Evolutionary conservation across 345 rosid species (phyloP).

Genomic region (Mangifera indica): DNA sequence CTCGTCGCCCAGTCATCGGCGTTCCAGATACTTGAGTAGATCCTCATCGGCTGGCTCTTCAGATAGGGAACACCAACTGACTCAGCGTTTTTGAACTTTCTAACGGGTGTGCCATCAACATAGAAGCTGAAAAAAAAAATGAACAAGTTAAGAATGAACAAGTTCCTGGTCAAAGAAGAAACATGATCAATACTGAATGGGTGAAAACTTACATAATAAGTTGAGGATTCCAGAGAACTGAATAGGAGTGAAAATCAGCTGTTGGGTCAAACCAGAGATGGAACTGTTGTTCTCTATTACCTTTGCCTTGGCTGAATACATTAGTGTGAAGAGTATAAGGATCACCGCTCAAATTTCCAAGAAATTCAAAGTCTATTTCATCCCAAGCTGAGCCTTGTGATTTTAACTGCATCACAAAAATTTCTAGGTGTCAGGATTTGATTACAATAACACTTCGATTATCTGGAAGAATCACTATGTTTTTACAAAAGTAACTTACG

Average conservation of each 20-base stretch:
- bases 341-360: conserved; percentile 50
- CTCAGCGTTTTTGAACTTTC: conserved; percentile 52
- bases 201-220: conserved; percentile 34
- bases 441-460: not conserved
- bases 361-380: conserved; percentile 54
- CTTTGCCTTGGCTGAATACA: conserved; percentile 49
- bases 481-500: conserved; percentile 14
- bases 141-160: not conserved
- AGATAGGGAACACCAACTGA: conserved; percentile 38
- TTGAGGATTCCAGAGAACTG: conserved; percentile 51
- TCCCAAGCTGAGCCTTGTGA: conserved; percentile 43
- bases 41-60: conserved; percentile 42
- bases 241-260: conserved; percentile 54
- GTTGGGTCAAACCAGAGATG: conserved; percentile 56
- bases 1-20: conserved; percentile 53
- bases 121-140: conserved; percentile 28
- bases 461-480: too few relatives aligned
- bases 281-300: conserved; percentile 51
- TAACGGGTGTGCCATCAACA: conserved; percentile 44
- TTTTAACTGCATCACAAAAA: conserved; percentile 27
- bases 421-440: not conserved
- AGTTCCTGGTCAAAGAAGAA: not conserved
- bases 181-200: not conserved
- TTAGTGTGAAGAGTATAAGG: conserved; percentile 56
- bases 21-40: conserved; percentile 39